Percentiles rank a stretch among this genome's conserved stretches.
These are phyloP conservation scores for Salvia sclarea DNA, from an alignment of 305 asterid species.

Conservation along the genomic window DNA sequence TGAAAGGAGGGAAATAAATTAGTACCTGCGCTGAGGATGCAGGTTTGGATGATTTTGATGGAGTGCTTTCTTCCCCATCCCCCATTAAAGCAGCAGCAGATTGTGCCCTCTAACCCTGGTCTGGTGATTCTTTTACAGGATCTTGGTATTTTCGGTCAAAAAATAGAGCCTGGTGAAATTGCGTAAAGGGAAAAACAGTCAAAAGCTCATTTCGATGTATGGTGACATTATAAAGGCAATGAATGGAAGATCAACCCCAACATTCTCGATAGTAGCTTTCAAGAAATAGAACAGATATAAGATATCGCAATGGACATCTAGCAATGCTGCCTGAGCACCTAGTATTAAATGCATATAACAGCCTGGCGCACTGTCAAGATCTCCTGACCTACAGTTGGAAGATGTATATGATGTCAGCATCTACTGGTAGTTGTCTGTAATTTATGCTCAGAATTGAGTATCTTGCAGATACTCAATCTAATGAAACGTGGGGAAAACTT, in stretches of 20 bases:
- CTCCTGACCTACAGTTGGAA: conserved; percentile 16
- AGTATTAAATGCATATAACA: conserved; percentile 27
- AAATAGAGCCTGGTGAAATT: conserved; percentile 23
- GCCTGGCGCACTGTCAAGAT: conserved; percentile 21
- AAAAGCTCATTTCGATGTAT: not conserved
- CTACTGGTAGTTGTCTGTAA: not conserved
- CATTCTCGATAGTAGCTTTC: conserved; percentile 15
- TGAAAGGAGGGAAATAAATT: not conserved
- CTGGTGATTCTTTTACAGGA: conserved; percentile 22
- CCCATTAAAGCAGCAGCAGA: conserved; percentile 55
- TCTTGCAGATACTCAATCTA: not conserved
- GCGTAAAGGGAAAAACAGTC: not conserved
- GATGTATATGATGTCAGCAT: conserved; percentile 1
- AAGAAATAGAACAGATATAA: conserved; percentile 17
- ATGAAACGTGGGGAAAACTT: not conserved
- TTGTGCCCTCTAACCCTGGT: conserved; percentile 30
- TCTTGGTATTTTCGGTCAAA: conserved; percentile 19
- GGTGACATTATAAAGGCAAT: conserved; percentile 2
- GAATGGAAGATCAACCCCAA: conserved; percentile 12
- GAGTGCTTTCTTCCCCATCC: conserved; percentile 68
- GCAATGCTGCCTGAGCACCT: conserved; percentile 24
- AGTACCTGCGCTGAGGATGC: conserved; percentile 59
- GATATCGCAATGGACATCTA: conserved; percentile 20
- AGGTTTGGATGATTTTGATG: conserved; percentile 65
- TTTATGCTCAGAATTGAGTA: conserved; percentile 14